Percentiles rank a stretch among this genome's conserved stretches.
phyloP scores from a whole-genome alignment of 2,329 filamentous ascomycete genomes.

The Parastagonospora nodorum region DNA sequence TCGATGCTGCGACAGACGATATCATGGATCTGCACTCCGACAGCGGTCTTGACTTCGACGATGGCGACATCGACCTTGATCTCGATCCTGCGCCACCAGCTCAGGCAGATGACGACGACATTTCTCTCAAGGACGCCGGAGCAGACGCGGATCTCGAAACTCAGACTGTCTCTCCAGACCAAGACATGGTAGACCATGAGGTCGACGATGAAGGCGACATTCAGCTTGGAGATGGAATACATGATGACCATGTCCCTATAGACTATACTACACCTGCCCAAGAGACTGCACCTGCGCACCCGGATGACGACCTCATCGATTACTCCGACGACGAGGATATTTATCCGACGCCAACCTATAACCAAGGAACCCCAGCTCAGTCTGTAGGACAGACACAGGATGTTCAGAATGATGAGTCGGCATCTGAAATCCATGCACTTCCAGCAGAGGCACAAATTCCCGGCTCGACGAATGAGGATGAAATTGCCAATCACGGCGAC shows the following conservation, averaged over 20 bases:
- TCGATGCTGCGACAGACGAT: slow-evolving; percentile 46
- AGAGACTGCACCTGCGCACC: slow-evolving; percentile 4
- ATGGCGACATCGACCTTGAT: slow-evolving; percentile 66
- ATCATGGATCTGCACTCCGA: slow-evolving; percentile 63
- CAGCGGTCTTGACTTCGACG: slow-evolving; percentile 51
- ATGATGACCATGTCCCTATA: slow-evolving; percentile 1
- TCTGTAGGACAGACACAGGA: background rate
- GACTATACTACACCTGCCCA: slow-evolving; percentile 3
- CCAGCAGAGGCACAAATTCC: background rate
- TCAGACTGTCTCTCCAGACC: slow-evolving; percentile 20
- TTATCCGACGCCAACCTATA: slow-evolving; percentile 5
- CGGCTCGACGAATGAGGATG: background rate
- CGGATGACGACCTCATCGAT: slow-evolving; percentile 41
- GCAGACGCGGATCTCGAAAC: slow-evolving; percentile 30
- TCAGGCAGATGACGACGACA: slow-evolving; percentile 52
- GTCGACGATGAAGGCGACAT: slow-evolving; percentile 33
- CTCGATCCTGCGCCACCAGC: slow-evolving; percentile 38
- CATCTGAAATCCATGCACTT: background rate
- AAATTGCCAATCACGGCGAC: background rate
- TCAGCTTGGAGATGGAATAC: slow-evolving; percentile 9
- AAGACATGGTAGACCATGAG: slow-evolving; percentile 46
- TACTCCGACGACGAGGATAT: slow-evolving; percentile 43
- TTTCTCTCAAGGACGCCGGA: slow-evolving; percentile 60
- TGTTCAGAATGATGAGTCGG: background rate
- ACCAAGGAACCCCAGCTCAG: slow-evolving; percentile 3